Evolutionary conservation across 2,329 filamentous ascomycete genomes (phyloP), one percentile per base, ranked within the genome.

Genomic region (Nothophaeocryptopus gaeumannii): DNA sequence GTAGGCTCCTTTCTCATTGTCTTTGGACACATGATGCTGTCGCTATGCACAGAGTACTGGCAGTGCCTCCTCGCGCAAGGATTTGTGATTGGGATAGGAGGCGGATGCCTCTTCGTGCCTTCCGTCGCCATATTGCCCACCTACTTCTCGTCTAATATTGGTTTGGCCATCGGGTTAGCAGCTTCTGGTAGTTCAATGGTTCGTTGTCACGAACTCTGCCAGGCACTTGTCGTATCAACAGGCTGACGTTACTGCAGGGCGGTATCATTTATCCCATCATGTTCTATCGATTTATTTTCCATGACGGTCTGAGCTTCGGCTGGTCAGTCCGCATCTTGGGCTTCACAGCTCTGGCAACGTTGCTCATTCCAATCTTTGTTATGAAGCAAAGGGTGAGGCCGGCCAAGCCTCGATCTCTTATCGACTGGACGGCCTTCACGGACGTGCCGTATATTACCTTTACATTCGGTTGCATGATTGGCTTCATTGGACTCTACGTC

Each of bases 11-110:
- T 77, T 50, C 51, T 77, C 37, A 63, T 76, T 5, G 72, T 78
- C 2, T 67, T 78, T 32, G 76, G 76, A 4, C 70, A 74, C 42
- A 78, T 78, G 74, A 78, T 78, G 74, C 63, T 78, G 1, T 73
- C 70, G 35, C 64, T 78, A 5, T 75, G 74, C 50, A 67, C 61
- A 2, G 54, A 66, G 39, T 78, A 75, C 68, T 78, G 71, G 67
- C 74, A 78, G 53, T 70, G 77, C 8, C 64, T 79, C 7, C 71
- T 79, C 12, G 69, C 74, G 1, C 76, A 79, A 55, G 76, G 69
- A 0, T 67, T 78, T 42, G 74, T 73, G 58, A 70, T 76, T 39
- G 74, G 75, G 16, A 64, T 75, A 10, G 76, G 76, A 15, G 66
- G 68, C 1, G 75, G 74, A 2, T 58, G 51, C 35, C 59, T 76